Conservation (phyloP, 495 filamentous ascomycete species). For the Sordaria brevicollis region DNA sequence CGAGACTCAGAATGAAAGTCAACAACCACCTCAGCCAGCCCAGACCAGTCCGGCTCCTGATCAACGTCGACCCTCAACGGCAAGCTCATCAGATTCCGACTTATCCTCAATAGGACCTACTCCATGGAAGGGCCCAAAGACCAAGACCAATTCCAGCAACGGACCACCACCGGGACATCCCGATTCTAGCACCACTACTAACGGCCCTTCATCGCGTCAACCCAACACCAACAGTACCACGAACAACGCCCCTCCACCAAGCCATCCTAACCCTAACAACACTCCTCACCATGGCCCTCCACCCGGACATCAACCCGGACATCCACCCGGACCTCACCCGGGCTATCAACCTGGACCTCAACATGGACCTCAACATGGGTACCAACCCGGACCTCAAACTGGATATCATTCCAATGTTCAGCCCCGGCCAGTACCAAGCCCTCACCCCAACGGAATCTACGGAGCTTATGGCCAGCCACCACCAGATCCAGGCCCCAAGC, state of each 20-base stretch:
- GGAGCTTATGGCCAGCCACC: neutral
- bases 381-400: too few species aligned
- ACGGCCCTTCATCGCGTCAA: too few species aligned
- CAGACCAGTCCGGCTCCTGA: neutral
- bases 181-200: too few species aligned
- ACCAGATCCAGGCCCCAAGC: neutral
- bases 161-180: too few species aligned
- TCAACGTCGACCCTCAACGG: neutral
- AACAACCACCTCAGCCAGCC: neutral
- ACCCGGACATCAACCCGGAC: too few species aligned
- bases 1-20: neutral
- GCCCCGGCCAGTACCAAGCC: neutral
- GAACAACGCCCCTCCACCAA: too few species aligned
- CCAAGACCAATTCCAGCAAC: too few species aligned
- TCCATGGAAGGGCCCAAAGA: too few species aligned
- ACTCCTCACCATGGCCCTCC: neutral
- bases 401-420: neutral
- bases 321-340: neutral
- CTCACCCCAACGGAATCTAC: neutral
- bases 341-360: neutral
- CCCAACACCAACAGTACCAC: too few species aligned
- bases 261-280: neutral
- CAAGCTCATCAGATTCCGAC: too few species aligned
- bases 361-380: neutral
- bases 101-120: neutral